Evolutionary conservation across 768 basidiomycete species (phyloP).

Genomic region (Pilatotrama ljubarskyi): DNA sequence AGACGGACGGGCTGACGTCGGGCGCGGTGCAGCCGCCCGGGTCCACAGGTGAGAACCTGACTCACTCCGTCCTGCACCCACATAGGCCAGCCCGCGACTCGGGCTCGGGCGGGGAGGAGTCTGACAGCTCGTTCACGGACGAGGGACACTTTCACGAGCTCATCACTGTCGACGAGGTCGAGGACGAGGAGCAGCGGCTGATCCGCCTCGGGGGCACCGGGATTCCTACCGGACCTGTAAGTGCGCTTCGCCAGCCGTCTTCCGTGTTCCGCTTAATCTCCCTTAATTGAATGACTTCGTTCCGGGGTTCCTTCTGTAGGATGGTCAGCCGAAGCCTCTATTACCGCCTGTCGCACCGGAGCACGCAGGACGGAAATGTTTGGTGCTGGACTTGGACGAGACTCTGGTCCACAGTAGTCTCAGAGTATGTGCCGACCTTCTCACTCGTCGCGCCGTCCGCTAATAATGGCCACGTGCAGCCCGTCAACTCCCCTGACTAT

Average conservation of each 20-base stretch:
- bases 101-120: conserved; percentile 39
- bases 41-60: conserved; percentile 54
- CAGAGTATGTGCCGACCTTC: conserved; percentile 58
- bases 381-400: conserved; percentile 95
- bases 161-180: conserved; percentile 49
- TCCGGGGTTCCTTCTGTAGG: conserved; percentile 47
- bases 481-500: conserved; percentile 73
- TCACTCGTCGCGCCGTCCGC: not conserved
- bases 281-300: not conserved
- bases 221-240: conserved; percentile 87
- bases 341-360: conserved; percentile 81
- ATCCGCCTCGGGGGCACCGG: conserved; percentile 90
- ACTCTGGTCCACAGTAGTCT: conserved; percentile 96
- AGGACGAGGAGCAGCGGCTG: conserved; percentile 89
- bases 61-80: conserved; percentile 30
- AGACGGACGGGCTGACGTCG: conserved; percentile 88
- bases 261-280: conserved; percentile 10
- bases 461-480: conserved; percentile 46
- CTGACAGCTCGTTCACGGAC: conserved; percentile 64
- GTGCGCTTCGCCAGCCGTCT: conserved; percentile 39
- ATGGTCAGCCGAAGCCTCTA: conserved; percentile 82
- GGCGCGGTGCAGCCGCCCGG: conserved; percentile 91
- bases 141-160: conserved; percentile 60
- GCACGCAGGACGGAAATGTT: conserved; percentile 89
- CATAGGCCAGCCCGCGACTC: conserved; percentile 35